These are phyloP conservation scores for Amphibolis antarctica DNA, from an alignment of 106 monocot genomes.

Conservation along the genomic window DNA sequence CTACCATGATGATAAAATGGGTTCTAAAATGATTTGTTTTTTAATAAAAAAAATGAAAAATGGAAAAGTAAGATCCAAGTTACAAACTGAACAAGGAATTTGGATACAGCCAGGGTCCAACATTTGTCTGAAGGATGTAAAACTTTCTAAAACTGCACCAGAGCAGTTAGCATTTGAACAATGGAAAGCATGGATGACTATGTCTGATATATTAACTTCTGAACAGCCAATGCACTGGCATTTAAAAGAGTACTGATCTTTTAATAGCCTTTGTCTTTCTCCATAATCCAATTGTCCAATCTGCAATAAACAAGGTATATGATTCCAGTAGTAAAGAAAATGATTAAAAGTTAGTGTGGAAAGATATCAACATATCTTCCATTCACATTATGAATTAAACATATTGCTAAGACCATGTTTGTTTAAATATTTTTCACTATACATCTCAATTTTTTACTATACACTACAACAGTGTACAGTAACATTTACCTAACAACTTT, in stretches of 20 bases:
- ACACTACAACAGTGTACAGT: too few species aligned
- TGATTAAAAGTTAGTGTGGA: background rate
- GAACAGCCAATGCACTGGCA: slow-evolving; percentile 71
- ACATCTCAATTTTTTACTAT: too few species aligned
- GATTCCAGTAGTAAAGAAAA: background rate
- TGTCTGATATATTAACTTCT: slow-evolving; percentile 55
- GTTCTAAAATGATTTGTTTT: too few species aligned
- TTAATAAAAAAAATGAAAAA: slow-evolving; percentile 18
- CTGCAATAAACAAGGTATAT: slow-evolving; percentile 14
- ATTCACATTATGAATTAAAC: too few species aligned
- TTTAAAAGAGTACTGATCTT: slow-evolving; percentile 67
- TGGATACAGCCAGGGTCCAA: slow-evolving; percentile 17
- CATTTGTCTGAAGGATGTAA: slow-evolving; percentile 7
- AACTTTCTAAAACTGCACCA: slow-evolving; percentile 47
- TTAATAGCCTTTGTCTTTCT: slow-evolving; percentile 48
- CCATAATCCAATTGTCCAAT: slow-evolving; percentile 50
- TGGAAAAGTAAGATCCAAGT: slow-evolving; percentile 17
- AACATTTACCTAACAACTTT: too few species aligned
- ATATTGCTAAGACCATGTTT: too few species aligned
- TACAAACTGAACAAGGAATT: slow-evolving; percentile 21
- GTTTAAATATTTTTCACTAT: too few species aligned
- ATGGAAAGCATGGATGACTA: slow-evolving; percentile 61
- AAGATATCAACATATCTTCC: too few species aligned
- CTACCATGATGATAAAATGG: background rate
- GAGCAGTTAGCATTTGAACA: slow-evolving; percentile 43